Evolutionary conservation across 257 asterid species (phyloP).

Genomic region (Rauvolfia tetraphylla): DNA sequence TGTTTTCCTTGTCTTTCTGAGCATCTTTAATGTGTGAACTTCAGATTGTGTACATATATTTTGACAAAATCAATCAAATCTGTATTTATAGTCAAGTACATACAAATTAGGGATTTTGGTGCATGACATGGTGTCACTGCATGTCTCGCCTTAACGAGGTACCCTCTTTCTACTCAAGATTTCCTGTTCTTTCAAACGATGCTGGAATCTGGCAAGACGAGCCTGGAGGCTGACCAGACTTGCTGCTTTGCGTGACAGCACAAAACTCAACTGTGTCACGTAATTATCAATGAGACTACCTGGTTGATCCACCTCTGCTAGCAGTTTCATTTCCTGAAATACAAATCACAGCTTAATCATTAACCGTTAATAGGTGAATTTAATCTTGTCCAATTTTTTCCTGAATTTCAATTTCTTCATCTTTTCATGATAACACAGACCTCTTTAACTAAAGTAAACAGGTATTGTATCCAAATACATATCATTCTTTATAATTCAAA

Average conservation of each 20-base stretch:
- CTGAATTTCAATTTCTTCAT: background rate
- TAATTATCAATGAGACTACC: slow-evolving; percentile 91
- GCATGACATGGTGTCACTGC: background rate
- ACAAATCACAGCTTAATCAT: slow-evolving; percentile 5
- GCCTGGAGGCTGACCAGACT: slow-evolving; percentile 95
- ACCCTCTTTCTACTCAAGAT: slow-evolving; percentile 85
- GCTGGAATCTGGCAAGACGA: slow-evolving; percentile 96
- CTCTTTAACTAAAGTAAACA: background rate
- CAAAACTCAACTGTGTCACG: slow-evolving; percentile 76
- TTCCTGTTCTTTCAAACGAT: slow-evolving; percentile 92
- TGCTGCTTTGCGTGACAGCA: slow-evolving; percentile 92
- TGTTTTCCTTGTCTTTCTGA: background rate
- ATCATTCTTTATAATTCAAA: background rate
- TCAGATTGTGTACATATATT: background rate
- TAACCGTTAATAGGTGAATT: background rate
- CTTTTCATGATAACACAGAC: background rate
- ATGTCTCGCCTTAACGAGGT: slow-evolving; percentile 36
- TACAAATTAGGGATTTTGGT: background rate
- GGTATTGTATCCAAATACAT: background rate
- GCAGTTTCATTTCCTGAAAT: slow-evolving; percentile 89
- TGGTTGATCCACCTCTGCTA: slow-evolving; percentile 94
- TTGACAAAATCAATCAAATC: background rate
- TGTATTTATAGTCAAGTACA: background rate
- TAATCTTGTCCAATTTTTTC: background rate
- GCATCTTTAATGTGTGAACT: background rate